These are phyloP conservation scores for Fragaria nilgerrensis DNA, from an alignment of 306 rosid species.

Conservation along the genomic window DNA sequence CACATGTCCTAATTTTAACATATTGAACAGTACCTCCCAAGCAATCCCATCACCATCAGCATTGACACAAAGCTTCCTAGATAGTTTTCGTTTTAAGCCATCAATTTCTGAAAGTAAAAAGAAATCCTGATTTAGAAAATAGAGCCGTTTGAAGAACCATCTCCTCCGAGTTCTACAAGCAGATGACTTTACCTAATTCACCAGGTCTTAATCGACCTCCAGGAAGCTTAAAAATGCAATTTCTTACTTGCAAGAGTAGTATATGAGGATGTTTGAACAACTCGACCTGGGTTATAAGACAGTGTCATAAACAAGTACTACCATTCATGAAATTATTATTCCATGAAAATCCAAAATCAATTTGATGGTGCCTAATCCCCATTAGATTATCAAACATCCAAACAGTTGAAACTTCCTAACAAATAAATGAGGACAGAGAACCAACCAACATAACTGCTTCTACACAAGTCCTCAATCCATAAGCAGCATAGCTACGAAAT, in stretches of 20 bases:
- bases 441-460: constrained; percentile 80
- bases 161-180: neutral
- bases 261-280: constrained; percentile 90
- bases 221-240: constrained; percentile 75
- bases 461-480: constrained; percentile 71
- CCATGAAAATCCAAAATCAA: neutral
- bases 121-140: constrained; percentile 10
- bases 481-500: constrained; percentile 54
- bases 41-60: constrained; percentile 51
- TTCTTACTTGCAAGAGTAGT: constrained; percentile 70
- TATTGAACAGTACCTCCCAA: constrained; percentile 75
- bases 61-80: constrained; percentile 58
- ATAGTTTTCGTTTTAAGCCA: constrained; percentile 77
- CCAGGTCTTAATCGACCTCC: constrained; percentile 87
- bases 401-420: neutral
- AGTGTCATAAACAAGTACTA: neutral
- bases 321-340: neutral
- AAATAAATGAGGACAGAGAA: neutral
- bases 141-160: neutral
- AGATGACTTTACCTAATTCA: constrained; percentile 62
- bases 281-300: constrained; percentile 63
- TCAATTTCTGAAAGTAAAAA: constrained; percentile 52
- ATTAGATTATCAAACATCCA: neutral
- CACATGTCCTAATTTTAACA: neutral
- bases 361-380: neutral